Percentiles rank a stretch among this genome's conserved stretches.
Evolutionary conservation across 139 green algal species (phyloP).

Genomic region (Chlamydomonas sp.): DNA sequence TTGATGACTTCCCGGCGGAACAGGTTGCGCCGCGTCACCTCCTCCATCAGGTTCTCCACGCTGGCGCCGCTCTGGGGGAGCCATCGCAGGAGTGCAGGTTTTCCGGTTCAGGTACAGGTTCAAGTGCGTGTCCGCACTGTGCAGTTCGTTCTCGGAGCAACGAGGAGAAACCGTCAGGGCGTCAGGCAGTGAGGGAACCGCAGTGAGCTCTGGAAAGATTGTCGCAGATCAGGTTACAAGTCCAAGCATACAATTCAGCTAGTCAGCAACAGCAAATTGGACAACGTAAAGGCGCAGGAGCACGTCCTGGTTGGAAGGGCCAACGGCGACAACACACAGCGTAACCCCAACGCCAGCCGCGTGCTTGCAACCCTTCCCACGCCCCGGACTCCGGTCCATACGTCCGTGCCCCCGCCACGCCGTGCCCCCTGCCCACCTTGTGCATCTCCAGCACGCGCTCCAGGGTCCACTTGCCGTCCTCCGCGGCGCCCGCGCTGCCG

Average conservation of each 20-base stretch:
- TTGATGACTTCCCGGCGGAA: constrained; percentile 82
- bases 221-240: too few species aligned
- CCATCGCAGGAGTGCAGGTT: constrained; percentile 9
- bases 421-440: not conserved
- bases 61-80: constrained; percentile 63
- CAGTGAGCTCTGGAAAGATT: too few species aligned
- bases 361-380: not conserved
- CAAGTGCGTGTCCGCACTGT: too few species aligned
- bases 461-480: constrained; percentile 50
- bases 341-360: too few species aligned
- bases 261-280: too few species aligned
- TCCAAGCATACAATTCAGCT: too few species aligned
- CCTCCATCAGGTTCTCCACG: constrained; percentile 71
- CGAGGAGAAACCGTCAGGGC: too few species aligned
- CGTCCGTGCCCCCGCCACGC: not conserved
- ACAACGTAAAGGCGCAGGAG: too few species aligned
- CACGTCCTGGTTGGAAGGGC: constrained; percentile 10
- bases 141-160: too few species aligned
- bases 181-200: too few species aligned
- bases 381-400: not conserved
- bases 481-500: constrained; percentile 26
- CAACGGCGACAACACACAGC: too few species aligned
- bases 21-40: constrained; percentile 80
- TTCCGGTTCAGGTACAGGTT: too few species aligned
- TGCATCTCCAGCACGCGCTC: constrained; percentile 57